Conservation (phyloP, 768 basidiomycete genomes). For the Leccinum disarticulatum region DNA sequence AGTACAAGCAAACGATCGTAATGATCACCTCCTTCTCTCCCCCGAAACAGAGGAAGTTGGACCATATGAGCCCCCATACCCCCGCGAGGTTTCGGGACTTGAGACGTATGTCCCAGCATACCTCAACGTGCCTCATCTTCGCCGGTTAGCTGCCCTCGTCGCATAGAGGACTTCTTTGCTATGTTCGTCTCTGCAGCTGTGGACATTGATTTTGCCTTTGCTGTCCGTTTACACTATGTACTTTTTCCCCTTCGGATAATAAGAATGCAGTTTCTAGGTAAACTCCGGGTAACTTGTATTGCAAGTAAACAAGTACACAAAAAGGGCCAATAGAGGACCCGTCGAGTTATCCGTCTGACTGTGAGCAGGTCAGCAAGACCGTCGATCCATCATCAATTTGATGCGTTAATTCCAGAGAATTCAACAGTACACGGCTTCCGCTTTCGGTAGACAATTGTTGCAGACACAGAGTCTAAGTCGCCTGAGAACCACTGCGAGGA, state of each 20-base stretch:
- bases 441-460: slow-evolving; percentile 27
- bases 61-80: slow-evolving; percentile 89
- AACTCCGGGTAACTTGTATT: slow-evolving; percentile 1
- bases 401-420: slow-evolving; percentile 46
- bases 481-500: slow-evolving; percentile 21
- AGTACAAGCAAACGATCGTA: slow-evolving; percentile 94
- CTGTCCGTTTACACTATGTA: slow-evolving; percentile 23
- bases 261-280: slow-evolving; percentile 4
- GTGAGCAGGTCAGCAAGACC: slow-evolving; percentile 17
- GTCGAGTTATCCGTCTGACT: background rate
- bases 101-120: slow-evolving; percentile 97
- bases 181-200: background rate
- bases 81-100: slow-evolving; percentile 91
- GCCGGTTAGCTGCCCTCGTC: slow-evolving; percentile 84
- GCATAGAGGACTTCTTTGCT: slow-evolving; percentile 43
- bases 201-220: slow-evolving; percentile 15
- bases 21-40: slow-evolving; percentile 92
- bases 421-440: slow-evolving; percentile 38
- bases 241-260: slow-evolving; percentile 18
- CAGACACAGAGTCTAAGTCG: slow-evolving; percentile 45
- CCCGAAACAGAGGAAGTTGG: slow-evolving; percentile 98
- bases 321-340: background rate
- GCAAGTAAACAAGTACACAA: background rate
- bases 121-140: slow-evolving; percentile 84
- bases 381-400: slow-evolving; percentile 56